phyloP scores from a whole-genome alignment of 1,284 basidiomycete genomes.

The Violaceomyces palustris region DNA sequence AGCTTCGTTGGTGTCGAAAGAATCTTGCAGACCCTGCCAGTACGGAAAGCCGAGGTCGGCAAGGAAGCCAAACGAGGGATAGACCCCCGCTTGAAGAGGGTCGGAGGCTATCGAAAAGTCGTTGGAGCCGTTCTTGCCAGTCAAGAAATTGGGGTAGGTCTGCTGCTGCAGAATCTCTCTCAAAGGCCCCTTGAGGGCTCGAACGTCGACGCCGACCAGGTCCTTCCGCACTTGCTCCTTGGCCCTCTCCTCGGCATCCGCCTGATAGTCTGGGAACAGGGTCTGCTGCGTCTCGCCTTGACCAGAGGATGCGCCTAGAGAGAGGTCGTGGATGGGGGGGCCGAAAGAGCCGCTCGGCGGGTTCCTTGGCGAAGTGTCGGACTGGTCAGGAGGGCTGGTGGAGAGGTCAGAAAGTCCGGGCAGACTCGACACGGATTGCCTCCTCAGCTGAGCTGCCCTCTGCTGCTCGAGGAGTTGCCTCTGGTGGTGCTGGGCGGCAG shows the following conservation, averaged over 20 bases:
- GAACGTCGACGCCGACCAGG: conserved; percentile 33
- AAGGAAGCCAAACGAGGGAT: conserved; percentile 18
- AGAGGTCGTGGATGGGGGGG: conserved; percentile 26
- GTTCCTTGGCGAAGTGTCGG: conserved; percentile 5
- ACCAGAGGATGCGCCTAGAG: conserved; percentile 10
- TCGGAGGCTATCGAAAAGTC: conserved; percentile 14
- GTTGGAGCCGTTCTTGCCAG: neutral
- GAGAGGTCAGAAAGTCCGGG: conserved; percentile 10
- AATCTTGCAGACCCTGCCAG: no score
- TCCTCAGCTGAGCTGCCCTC: neutral
- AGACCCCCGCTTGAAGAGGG: conserved; percentile 25
- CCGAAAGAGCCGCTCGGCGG: conserved; percentile 28
- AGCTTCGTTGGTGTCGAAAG: no score
- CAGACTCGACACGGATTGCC: conserved; percentile 1
- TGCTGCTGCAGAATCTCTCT: conserved; percentile 33
- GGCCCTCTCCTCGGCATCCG: conserved; percentile 15
- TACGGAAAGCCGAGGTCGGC: conserved; percentile 25
- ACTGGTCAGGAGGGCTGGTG: no score
- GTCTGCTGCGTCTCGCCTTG: conserved; percentile 7
- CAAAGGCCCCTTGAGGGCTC: conserved; percentile 37
- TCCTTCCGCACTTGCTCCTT: conserved; percentile 31
- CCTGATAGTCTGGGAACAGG: conserved; percentile 5
- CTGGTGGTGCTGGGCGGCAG: conserved; percentile 10
- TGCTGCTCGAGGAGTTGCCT: conserved; percentile 5
- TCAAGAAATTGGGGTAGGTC: conserved; percentile 6